Evolutionary conservation across 1,284 basidiomycete species (phyloP).

Genomic region (Lignosus rhinocerotis): DNA sequence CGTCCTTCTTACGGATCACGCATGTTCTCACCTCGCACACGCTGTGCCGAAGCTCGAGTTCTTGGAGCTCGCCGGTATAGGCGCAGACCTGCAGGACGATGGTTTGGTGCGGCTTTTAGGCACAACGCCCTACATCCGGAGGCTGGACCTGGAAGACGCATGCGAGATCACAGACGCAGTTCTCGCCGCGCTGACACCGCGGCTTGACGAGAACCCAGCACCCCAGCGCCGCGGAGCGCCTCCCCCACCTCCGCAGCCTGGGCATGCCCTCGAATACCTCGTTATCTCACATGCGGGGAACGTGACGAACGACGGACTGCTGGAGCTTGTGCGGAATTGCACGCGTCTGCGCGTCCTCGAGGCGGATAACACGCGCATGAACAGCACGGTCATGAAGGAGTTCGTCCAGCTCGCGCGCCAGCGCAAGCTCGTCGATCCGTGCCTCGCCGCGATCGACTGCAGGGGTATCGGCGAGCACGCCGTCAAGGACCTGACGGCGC

Average conservation of each 20-base stretch:
- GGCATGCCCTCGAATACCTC: conserved; percentile 73
- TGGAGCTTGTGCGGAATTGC: conserved; percentile 66
- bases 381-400: conserved; percentile 60
- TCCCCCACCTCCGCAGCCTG: conserved; percentile 38
- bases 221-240: conserved; percentile 7
- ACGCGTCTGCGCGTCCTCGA: conserved; percentile 66
- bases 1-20: conserved; percentile 68
- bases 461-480: conserved; percentile 62
- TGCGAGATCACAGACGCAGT: conserved; percentile 74
- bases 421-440: conserved; percentile 51
- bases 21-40: conserved; percentile 71
- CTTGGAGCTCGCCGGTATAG: conserved; percentile 81
- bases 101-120: conserved; percentile 73
- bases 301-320: conserved; percentile 64
- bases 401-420: conserved; percentile 61
- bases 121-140: conserved; percentile 71
- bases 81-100: conserved; percentile 64
- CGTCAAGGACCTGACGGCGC: conserved; percentile 55
- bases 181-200: conserved; percentile 65
- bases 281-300: conserved; percentile 68
- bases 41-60: conserved; percentile 76
- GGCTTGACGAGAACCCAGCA: conserved; percentile 5
- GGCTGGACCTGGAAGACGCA: conserved; percentile 86
- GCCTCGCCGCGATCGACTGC: conserved; percentile 76
- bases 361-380: conserved; percentile 77